Evolutionary conservation across 441 rosid species (phyloP), one percentile per base, ranked within the genome.

Genomic region (Brassica hybrid): DNA sequence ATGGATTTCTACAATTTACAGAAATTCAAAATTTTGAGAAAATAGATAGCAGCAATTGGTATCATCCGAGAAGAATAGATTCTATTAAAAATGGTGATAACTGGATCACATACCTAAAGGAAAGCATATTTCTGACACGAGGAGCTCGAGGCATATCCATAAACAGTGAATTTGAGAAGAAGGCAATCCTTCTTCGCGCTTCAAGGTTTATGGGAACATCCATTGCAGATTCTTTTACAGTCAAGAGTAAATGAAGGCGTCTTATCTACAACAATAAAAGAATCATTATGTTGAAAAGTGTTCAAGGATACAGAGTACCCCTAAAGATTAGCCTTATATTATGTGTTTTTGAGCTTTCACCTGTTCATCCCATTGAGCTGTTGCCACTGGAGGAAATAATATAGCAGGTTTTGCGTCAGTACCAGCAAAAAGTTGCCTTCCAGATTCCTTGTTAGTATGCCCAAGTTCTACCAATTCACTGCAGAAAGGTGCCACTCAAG

Each of bases 101-200:
- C 36, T 48, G 60, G 27, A 79, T 54, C 73, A 64, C 73, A 57
- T 12, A 94, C 99, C 98, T 96, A 91, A 96, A 96, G 52, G 99
- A 96, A 75, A 96, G 94, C 99, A 94, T 96, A 82, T 90, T 91
- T 67, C 93, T 96, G 81, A 96, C 99, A 54, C 88, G 85, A 69
- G 99, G 98, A 84, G 99, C 90, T 73, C 93, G 93, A 7, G 98
- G 99, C 96, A 96, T 94, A 76, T 96, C 98, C 99, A 94, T 96
- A 82, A 96, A 96, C 82, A 96, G 84, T 18, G 99, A 96, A 73
- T 96, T 96, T 72, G 98, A 76, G 84, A 96, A 94, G 85, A 96
- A 96, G 64, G 99, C 75, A 77, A 96, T 91, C 79, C 99, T 89
- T 81, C 99, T 90, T 54, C 96, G 92, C 6, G 99, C 99, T 90